Conservation (phyloP, 805 yeast genomes). For the Isabelozyma gotoi region DNA sequence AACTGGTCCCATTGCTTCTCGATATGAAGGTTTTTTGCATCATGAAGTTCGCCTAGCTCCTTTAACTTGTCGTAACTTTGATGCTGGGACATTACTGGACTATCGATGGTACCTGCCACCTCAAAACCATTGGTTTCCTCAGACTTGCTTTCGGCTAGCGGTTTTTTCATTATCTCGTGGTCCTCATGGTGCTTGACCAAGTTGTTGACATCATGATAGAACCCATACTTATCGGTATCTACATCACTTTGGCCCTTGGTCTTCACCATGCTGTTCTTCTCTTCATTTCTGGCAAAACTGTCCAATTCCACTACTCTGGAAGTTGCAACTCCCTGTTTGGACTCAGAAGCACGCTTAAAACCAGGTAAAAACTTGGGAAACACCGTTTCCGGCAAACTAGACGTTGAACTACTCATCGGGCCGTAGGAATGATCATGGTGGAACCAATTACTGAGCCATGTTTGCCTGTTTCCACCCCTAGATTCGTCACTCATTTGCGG, state of each 20-base stretch:
- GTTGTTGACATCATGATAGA: constrained; percentile 28
- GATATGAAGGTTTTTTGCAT: constrained; percentile 36
- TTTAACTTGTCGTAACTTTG: constrained; percentile 24
- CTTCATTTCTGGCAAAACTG: constrained; percentile 9
- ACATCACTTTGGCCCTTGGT: constrained; percentile 9
- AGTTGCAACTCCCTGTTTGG: too few species aligned
- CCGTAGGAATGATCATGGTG: too few species aligned
- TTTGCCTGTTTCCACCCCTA: neutral
- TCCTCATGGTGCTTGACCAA: neutral
- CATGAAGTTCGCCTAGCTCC: constrained; percentile 44
- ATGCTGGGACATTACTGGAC: neutral
- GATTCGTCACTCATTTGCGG: too few species aligned
- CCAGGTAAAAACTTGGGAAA: neutral
- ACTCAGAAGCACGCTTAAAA: too few species aligned
- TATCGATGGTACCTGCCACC: neutral
- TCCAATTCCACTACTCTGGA: constrained; percentile 42
- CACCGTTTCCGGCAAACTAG: neutral
- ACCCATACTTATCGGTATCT: constrained; percentile 50
- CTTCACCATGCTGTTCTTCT: too few species aligned
- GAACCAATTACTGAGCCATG: constrained; percentile 18
- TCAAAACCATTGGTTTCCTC: neutral
- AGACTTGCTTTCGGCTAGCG: neutral
- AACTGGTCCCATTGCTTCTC: constrained; percentile 48
- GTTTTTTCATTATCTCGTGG: too few species aligned
- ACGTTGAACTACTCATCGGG: neutral